Conservation (phyloP, 495 filamentous ascomycete species). For the Tuber umbilicatum region DNA sequence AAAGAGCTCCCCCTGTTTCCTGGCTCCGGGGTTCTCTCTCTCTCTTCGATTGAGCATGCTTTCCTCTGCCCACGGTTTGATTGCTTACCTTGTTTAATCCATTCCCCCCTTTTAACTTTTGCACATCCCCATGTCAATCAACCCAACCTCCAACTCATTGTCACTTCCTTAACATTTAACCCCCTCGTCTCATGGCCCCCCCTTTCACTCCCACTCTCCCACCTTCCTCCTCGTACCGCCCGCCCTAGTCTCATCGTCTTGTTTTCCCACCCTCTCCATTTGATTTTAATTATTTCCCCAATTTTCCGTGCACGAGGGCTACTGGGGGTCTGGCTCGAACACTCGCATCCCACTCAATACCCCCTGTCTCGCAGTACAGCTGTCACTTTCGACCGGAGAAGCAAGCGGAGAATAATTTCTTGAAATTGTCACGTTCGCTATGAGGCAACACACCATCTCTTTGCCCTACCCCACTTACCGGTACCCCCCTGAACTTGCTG, state of each 20-base stretch:
- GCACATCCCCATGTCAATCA: neutral
- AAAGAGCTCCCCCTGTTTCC: conserved; percentile 17
- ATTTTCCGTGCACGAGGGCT: conserved; percentile 32
- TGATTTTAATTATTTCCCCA: conserved; percentile 13
- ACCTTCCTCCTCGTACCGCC: neutral
- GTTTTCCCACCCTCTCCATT: neutral
- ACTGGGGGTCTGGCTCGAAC: neutral
- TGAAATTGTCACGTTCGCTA: neutral
- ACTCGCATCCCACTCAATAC: neutral
- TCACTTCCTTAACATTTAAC: neutral
- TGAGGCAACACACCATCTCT: conserved; percentile 1
- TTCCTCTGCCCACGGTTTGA: conserved; percentile 28
- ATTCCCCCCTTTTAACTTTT: neutral
- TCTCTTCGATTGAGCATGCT: conserved; percentile 9
- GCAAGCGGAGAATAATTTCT: conserved; percentile 26
- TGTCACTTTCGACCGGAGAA: conserved; percentile 7
- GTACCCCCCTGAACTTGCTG: neutral
- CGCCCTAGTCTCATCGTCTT: neutral
- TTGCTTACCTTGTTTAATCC: neutral
- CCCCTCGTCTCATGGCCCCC: neutral
- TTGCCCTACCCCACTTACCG: neutral
- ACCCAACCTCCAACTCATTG: neutral
- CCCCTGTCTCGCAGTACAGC: neutral
- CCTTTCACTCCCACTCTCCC: neutral
- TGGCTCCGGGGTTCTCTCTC: conserved; percentile 4